Conservation (phyloP, 345 rosid species). For the Lepidium aucheri region DNA sequence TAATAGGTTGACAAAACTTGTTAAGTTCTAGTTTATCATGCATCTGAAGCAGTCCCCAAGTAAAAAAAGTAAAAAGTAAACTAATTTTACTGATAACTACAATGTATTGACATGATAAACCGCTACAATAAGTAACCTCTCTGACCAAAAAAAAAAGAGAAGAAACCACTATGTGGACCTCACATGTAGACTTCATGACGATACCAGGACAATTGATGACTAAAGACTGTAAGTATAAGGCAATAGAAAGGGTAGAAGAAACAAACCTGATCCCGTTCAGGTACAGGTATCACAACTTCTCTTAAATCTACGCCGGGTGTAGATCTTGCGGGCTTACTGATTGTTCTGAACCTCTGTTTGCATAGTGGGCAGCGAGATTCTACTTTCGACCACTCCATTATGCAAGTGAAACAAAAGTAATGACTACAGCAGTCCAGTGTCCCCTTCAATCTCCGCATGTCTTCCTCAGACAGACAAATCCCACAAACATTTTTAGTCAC, state of each 20-base stretch:
- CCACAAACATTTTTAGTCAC: conserved; percentile 70
- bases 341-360: conserved; percentile 83
- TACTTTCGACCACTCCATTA: conserved; percentile 96
- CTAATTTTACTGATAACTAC: neutral
- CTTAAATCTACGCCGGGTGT: conserved; percentile 70
- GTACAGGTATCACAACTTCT: conserved; percentile 59
- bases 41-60: too few species aligned
- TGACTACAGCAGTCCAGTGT: conserved; percentile 80
- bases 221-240: too few species aligned
- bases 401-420: conserved; percentile 94
- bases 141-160: too few species aligned
- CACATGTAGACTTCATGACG: neutral
- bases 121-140: neutral
- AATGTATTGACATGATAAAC: neutral
- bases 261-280: conserved; percentile 90
- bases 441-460: conserved; percentile 77
- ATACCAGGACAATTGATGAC: neutral
- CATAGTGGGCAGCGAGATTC: conserved; percentile 97
- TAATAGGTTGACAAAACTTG: too few species aligned
- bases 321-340: conserved; percentile 75
- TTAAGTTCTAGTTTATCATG: too few species aligned
- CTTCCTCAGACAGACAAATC: conserved; percentile 91
- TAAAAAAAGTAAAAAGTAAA: too few species aligned
- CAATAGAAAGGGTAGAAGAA: neutral
- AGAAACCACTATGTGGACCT: neutral